Conservation (phyloP, 2,329 filamentous ascomycete species). For the Diaporthe citri region DNA sequence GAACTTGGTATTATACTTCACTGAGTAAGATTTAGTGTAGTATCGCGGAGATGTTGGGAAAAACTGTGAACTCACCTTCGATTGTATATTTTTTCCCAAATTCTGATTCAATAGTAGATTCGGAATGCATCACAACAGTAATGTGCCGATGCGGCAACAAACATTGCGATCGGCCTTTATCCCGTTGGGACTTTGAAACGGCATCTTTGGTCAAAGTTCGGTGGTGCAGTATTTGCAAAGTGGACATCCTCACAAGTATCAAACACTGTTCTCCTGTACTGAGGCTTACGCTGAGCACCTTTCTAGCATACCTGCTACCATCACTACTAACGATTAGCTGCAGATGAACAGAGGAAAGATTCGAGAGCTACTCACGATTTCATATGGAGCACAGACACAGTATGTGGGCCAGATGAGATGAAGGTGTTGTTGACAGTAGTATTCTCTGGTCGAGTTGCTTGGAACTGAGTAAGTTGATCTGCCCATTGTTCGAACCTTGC, state of each 20-base stretch:
- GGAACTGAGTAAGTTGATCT: not conserved
- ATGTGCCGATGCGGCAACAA: not conserved
- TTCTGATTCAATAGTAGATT: not conserved
- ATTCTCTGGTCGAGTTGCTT: not conserved
- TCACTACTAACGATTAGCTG: not conserved
- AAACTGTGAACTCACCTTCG: not conserved
- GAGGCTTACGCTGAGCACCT: not conserved
- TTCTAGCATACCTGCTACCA: not conserved
- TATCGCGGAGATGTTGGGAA: not conserved
- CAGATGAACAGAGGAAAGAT: not conserved
- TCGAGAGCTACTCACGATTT: not conserved
- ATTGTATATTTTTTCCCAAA: not conserved
- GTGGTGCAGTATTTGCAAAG: not conserved
- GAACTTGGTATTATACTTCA: not conserved
- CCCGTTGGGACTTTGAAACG: no score
- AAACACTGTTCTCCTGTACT: not conserved
- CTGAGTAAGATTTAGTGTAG: not conserved
- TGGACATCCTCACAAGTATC: not conserved
- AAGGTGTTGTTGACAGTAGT: not conserved
- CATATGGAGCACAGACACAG: not conserved
- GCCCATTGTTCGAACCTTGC: not conserved
- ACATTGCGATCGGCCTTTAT: not conserved
- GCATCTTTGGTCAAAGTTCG: not conserved
- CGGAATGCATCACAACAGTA: not conserved
- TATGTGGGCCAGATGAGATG: not conserved